Percentiles rank a stretch among this genome's conserved stretches.
These are phyloP conservation scores for Heritiera fomes DNA, from an alignment of 345 rosid species.

Conservation along the genomic window DNA sequence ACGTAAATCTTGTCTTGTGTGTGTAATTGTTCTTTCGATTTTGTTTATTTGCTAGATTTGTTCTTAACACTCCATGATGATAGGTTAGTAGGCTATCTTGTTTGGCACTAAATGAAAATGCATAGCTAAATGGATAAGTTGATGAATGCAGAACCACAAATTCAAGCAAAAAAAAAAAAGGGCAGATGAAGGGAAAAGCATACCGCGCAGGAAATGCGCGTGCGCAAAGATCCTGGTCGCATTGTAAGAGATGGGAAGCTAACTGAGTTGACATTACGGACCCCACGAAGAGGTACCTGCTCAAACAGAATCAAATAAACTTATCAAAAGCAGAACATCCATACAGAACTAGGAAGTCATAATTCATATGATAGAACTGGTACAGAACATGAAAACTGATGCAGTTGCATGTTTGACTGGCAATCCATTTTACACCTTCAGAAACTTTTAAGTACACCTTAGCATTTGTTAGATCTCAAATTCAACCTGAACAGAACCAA, in stretches of 20 bases:
- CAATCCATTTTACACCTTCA: neutral
- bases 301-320: slow-evolving; percentile 15
- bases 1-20: too few relatives aligned
- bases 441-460: neutral
- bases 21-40: too few relatives aligned
- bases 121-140: neutral
- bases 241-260: slow-evolving; percentile 44
- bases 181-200: slow-evolving; percentile 14
- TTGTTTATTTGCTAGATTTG: too few relatives aligned
- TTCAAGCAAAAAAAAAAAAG: neutral
- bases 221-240: slow-evolving; percentile 22
- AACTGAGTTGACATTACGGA: slow-evolving; percentile 36
- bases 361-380: neutral
- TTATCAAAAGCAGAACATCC: neutral
- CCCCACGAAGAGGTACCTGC: slow-evolving; percentile 38
- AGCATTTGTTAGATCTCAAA: neutral
- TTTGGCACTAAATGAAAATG: neutral
- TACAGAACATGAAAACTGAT: neutral
- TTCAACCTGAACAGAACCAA: neutral
- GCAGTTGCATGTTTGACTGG: neutral
- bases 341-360: neutral
- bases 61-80: neutral
- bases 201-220: slow-evolving; percentile 51
- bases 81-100: neutral
- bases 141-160: neutral